phyloP scores from a whole-genome alignment of 106 monocot genomes.

The Dendrobium chrysotoxum region DNA sequence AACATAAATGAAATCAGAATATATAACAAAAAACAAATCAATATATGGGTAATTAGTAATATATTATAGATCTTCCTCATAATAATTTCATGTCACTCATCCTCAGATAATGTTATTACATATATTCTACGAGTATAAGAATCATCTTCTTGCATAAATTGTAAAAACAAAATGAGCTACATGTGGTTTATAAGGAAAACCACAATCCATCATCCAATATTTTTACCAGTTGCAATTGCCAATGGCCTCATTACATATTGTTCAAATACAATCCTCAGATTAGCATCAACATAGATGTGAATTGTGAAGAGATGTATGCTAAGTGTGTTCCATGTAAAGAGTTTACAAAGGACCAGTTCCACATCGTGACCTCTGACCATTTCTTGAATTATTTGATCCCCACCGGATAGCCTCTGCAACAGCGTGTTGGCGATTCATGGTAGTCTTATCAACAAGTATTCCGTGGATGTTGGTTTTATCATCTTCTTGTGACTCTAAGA shows the following conservation, averaged over 20 bases:
- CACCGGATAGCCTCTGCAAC: conserved; percentile 6
- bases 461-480: not conserved
- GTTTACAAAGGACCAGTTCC: conserved; percentile 1
- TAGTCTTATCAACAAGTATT: not conserved
- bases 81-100: not conserved
- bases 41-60: no score
- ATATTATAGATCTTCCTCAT: not conserved
- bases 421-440: not conserved
- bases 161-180: no score
- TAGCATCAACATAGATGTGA: no score
- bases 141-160: no score
- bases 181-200: no score
- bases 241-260: no score
- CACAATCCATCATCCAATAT: no score
- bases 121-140: no score
- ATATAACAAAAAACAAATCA: no score
- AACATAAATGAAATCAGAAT: no score
- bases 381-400: conserved; percentile 3
- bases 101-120: not conserved
- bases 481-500: not conserved
- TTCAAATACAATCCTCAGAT: no score
- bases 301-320: not conserved
- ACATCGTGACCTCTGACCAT: not conserved
- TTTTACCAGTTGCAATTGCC: no score
- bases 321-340: not conserved